A percentile compares a stretch with the other conserved stretches of the same genome.
phyloP scores from a whole-genome alignment of 495 filamentous ascomycete genomes.

The Hypoxylon trugodes region DNA sequence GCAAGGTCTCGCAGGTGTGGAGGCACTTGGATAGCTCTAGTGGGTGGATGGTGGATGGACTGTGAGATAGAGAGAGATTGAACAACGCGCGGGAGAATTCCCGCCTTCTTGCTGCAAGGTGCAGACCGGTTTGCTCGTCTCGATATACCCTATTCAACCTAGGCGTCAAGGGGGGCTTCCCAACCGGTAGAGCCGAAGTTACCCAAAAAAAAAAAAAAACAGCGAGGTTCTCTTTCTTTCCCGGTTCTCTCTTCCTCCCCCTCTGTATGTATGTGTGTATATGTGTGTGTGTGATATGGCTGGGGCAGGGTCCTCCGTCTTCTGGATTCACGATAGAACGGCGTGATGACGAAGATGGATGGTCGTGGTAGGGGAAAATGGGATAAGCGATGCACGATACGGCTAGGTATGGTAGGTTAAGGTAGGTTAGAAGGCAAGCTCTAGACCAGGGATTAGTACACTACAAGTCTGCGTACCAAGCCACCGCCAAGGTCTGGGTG shows the following conservation, averaged over 20 bases:
- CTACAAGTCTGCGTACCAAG: slow-evolving; percentile 33
- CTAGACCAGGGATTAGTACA: slow-evolving; percentile 30
- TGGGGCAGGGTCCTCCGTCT: slow-evolving; percentile 1
- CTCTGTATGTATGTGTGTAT: too few species aligned
- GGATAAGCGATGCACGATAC: slow-evolving; percentile 31
- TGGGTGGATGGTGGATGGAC: slow-evolving; percentile 22
- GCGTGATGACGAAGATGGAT: slow-evolving; percentile 34
- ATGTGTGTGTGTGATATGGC: too few species aligned
- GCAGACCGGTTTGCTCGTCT: slow-evolving; percentile 23
- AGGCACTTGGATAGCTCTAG: slow-evolving; percentile 28
- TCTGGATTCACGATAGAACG: slow-evolving; percentile 22
- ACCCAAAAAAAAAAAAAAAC: too few species aligned
- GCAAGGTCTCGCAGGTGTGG: slow-evolving; percentile 41
- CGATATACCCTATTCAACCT: slow-evolving; percentile 3
- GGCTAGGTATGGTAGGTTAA: slow-evolving; percentile 17
- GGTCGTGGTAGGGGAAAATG: slow-evolving; percentile 21
- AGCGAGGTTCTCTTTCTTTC: too few species aligned
- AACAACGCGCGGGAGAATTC: too few species aligned
- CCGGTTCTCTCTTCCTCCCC: too few species aligned
- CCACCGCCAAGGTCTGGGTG: slow-evolving; percentile 18
- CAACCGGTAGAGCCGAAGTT: slow-evolving; percentile 8
- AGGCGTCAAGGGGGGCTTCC: neutral
- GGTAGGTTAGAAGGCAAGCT: slow-evolving; percentile 19
- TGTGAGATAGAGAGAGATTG: slow-evolving; percentile 34
- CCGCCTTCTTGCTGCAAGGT: slow-evolving; percentile 23